Percentiles rank a stretch among this genome's conserved stretches.
These are phyloP conservation scores for Rhodosporidiobolus odoratus DNA, from an alignment of 768 basidiomycete genomes.

Conservation along the genomic window DNA sequence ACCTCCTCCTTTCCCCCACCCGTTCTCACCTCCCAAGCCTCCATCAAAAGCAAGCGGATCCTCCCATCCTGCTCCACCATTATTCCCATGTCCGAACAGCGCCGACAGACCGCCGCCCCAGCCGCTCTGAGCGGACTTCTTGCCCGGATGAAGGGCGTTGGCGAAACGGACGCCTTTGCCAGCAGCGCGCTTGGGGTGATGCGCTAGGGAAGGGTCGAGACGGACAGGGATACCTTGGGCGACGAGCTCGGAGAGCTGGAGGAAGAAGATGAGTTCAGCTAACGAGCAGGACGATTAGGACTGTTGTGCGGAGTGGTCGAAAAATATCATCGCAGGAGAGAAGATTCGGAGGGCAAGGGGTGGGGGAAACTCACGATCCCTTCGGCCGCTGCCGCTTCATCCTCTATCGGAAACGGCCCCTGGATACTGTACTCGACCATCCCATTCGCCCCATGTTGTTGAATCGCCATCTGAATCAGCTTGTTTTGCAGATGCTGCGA, in stretches of 20 bases:
- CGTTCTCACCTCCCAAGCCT: not conserved
- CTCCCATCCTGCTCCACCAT: conserved; percentile 1
- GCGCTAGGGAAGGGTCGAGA: not conserved
- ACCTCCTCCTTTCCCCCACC: not conserved
- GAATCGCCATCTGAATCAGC: not conserved
- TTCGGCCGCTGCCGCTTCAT: not conserved
- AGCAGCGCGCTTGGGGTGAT: not conserved
- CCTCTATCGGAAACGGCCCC: not conserved
- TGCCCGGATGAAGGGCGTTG: not conserved
- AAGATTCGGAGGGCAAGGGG: no score
- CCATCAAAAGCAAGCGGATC: not conserved
- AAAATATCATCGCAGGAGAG: no score
- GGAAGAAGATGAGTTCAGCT: not conserved
- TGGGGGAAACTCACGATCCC: not conserved
- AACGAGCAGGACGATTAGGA: not conserved
- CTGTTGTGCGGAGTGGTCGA: not conserved
- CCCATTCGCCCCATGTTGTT: conserved; percentile 5
- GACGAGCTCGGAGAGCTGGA: conserved; percentile 1
- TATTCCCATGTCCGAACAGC: not conserved
- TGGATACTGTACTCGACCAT: not conserved
- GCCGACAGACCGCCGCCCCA: not conserved
- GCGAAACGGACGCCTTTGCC: not conserved
- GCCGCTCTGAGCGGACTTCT: not conserved
- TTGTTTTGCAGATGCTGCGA: not conserved
- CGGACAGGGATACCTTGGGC: not conserved